Percentiles rank a stretch among this genome's conserved stretches.
Conservation (phyloP, 305 asterid genomes). For the Solanum chacoense region DNA sequence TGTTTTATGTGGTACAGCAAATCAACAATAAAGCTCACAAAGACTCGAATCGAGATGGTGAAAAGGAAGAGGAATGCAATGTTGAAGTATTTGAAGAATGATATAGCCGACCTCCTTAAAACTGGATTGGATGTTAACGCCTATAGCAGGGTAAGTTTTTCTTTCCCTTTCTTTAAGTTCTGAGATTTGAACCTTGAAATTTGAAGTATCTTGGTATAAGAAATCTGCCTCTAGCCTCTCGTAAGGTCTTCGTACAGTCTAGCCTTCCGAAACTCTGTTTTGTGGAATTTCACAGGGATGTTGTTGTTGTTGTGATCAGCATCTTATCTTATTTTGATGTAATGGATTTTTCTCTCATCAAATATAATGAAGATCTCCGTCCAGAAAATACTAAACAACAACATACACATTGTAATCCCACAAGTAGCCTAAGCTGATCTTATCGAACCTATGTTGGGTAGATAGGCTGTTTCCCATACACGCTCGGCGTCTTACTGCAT, state of each 20-base stretch:
- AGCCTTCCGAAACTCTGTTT: background rate
- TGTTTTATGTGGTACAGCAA: conserved; percentile 34
- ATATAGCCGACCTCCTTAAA: conserved; percentile 60
- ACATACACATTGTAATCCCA: background rate
- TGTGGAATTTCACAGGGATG: background rate
- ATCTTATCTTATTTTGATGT: background rate
- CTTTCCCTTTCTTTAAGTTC: background rate
- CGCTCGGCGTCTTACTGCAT: background rate
- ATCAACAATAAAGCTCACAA: conserved; percentile 46
- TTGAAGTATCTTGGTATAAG: background rate
- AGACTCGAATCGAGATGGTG: conserved; percentile 49
- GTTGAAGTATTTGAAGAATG: conserved; percentile 67
- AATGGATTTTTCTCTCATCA: background rate
- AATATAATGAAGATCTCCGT: background rate
- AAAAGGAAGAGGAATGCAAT: conserved; percentile 67
- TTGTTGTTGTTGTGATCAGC: background rate
- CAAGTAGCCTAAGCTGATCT: background rate
- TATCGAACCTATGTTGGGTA: background rate
- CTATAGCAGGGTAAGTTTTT: conserved; percentile 52
- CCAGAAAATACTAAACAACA: background rate
- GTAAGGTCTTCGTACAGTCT: background rate
- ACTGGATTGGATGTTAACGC: conserved; percentile 56
- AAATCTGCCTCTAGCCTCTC: background rate
- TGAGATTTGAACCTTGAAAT: background rate
- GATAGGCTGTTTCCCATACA: background rate